Conservation (phyloP, 306 rosid genomes). For the Cicer cuneatum region DNA sequence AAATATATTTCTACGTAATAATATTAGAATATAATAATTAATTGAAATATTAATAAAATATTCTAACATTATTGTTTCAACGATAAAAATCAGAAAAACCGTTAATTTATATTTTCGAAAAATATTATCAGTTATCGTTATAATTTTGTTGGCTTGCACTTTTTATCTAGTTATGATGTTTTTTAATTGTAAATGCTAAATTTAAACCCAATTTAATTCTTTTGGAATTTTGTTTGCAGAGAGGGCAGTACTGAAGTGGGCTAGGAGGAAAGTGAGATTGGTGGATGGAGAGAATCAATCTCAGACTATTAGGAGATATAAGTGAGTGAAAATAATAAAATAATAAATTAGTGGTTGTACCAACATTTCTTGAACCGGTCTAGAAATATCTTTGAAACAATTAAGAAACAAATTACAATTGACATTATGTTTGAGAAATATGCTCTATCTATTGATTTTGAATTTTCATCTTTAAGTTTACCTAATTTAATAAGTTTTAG, state of each 20-base stretch:
- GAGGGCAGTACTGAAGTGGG: not conserved
- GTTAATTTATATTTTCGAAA: no score
- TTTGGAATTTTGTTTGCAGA: slow-evolving; percentile 8
- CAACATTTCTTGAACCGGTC: not conserved
- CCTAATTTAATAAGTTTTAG: not conserved
- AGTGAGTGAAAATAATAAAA: not conserved
- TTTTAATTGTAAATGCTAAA: not conserved
- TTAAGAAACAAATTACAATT: not conserved
- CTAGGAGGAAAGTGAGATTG: not conserved
- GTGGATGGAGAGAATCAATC: slow-evolving; percentile 3
- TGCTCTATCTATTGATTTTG: not conserved
- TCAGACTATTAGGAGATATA: not conserved
- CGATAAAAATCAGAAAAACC: no score
- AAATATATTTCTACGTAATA: no score
- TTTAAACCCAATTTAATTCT: not conserved
- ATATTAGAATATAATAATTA: no score
- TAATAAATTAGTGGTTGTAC: not conserved
- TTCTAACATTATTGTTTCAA: no score
- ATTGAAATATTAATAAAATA: no score
- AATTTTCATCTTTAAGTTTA: not conserved
- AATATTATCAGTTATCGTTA: no score
- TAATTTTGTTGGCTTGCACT: no score
- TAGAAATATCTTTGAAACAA: not conserved
- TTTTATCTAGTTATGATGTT: not conserved
- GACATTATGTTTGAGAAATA: not conserved